Base-by-base conservation (phyloP, 495 filamentous ascomycete genomes). In the Aspergillus leporis region DNA sequence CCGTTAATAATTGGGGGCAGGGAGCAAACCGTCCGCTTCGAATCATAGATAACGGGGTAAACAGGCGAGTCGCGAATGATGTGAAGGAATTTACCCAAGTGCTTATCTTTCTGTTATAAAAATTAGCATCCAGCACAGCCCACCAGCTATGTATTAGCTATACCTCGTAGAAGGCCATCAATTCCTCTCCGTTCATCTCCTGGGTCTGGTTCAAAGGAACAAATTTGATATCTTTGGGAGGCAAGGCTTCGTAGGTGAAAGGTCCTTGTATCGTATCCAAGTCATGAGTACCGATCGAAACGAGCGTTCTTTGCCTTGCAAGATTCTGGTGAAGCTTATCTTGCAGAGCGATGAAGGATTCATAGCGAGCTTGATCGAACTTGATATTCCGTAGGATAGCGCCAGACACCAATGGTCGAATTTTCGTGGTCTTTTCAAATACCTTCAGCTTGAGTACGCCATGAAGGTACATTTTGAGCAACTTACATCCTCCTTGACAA, bases 311-410 rank as follows among this genome's bases (percentile, higher is more conserved):
- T 72, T 97, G 89, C 53, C 94, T 84, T 36, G 95, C 96, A 49
- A 99, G 79, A 74, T 99, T 99, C 70, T 92, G 89, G 74, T 99
- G 94, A 16, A 99, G 86, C 78, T 97, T 98, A 78, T 99, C 94
- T 79, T 99, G 94, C 36, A 99, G 82, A 38, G 86, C 83, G 70
- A 99, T 99, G 90, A 99, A 98, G 67, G 92, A 96, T 61, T 95
- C 92, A 72, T 99, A 98, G 49, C 87, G 82, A 57, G 85, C 90
- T 74, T 92, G 81, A 53, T 90, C 93, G 80, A 99, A 97, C 66
- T 87, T 93, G 76, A 99, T 80, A 69, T 89, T 88, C 47, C 95
- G 86, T 40, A 99, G 78, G 55, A 99, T 88, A 21, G 93, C 91
- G 53, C 87, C 89, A 13, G 92, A 89, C 25, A 96, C 87, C 55